Evolutionary conservation across 495 filamentous ascomycete species (phyloP).

Genomic region (Neurospora intermedia): DNA sequence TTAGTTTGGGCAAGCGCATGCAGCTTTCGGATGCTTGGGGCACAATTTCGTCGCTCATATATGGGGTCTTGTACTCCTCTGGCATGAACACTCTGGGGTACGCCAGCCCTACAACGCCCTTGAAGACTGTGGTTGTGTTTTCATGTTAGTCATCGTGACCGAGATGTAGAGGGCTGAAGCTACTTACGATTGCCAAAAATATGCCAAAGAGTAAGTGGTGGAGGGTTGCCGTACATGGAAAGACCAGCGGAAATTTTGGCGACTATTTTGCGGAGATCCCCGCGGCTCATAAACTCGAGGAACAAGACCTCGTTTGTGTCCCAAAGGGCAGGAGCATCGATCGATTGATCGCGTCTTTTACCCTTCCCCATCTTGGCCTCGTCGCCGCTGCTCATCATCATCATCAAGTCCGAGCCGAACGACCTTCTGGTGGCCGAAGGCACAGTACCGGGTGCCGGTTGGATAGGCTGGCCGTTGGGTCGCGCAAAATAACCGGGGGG

Average conservation of each 20-base stretch:
- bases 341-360: neutral
- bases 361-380: neutral
- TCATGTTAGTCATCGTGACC: neutral
- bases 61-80: neutral
- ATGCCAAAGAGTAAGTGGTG: slow-evolving; percentile 4
- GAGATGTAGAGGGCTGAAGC: neutral
- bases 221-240: neutral
- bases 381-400: neutral
- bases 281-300: slow-evolving; percentile 7
- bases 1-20: neutral
- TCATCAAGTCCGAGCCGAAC: neutral
- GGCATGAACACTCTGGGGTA: slow-evolving; percentile 4
- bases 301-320: neutral
- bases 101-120: slow-evolving; percentile 6
- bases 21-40: neutral
- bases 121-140: slow-evolving; percentile 2
- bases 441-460: neutral
- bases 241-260: neutral
- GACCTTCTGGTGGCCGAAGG: neutral
- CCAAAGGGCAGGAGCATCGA: neutral
- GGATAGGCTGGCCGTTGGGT: neutral
- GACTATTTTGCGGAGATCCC: slow-evolving; percentile 1
- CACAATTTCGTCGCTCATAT: neutral
- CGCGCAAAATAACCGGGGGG: neutral
- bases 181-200: slow-evolving; percentile 9